Percentiles rank a stretch among this genome's conserved stretches.
phyloP scores from a whole-genome alignment of 495 filamentous ascomycete genomes.

The Penicillium mononematosum region DNA sequence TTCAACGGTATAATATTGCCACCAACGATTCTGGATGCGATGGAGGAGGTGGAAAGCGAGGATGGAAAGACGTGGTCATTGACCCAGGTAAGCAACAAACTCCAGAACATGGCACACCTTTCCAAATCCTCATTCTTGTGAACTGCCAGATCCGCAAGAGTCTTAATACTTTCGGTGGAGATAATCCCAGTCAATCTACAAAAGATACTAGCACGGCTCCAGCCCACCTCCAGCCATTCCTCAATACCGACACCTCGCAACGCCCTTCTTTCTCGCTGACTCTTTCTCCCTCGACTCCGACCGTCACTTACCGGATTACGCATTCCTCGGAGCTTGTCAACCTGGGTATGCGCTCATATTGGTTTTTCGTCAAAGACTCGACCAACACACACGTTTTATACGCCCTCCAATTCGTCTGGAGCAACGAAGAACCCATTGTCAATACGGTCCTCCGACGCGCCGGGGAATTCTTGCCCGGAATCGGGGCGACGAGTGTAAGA shows the following conservation, averaged over 20 bases:
- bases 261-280: slow-evolving; percentile 14
- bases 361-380: slow-evolving; percentile 22
- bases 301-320: slow-evolving; percentile 19
- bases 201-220: slow-evolving; percentile 7
- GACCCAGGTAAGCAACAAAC: slow-evolving; percentile 9
- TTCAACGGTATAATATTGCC: slow-evolving; percentile 15
- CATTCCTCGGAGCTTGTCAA: slow-evolving; percentile 21
- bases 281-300: slow-evolving; percentile 2
- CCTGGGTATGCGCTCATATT: slow-evolving; percentile 19
- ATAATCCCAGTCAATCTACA: not conserved
- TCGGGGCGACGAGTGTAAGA: slow-evolving; percentile 17
- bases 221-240: slow-evolving; percentile 15
- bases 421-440: slow-evolving; percentile 18
- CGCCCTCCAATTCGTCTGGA: slow-evolving; percentile 22
- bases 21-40: slow-evolving; percentile 15
- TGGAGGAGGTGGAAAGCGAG: slow-evolving; percentile 12
- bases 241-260: slow-evolving; percentile 9
- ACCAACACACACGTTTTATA: slow-evolving; percentile 22
- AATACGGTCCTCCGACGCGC: slow-evolving; percentile 18
- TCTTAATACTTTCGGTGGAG: slow-evolving; percentile 9
- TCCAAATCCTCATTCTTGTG: not conserved
- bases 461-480: slow-evolving; percentile 18
- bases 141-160: slow-evolving; percentile 15
- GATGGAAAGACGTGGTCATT: slow-evolving; percentile 12
- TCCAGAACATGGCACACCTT: not conserved